Evolutionary conservation across 78 protist genomes (phyloP), one percentile per base, ranked within the genome.

Genomic region (Dictyostelium intermedium): DNA sequence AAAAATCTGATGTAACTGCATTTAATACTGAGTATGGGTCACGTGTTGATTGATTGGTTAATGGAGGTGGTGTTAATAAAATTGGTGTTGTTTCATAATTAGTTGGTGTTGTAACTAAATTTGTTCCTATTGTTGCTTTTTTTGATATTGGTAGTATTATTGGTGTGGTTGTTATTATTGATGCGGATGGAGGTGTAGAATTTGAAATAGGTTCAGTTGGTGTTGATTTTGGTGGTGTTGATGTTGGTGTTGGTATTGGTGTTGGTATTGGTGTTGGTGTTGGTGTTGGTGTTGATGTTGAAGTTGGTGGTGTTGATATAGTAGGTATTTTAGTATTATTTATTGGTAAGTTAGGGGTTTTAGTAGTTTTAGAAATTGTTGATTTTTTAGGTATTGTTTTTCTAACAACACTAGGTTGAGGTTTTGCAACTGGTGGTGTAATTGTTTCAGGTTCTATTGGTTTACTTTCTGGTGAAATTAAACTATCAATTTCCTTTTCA

Each of bases 381-480:
- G 83, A 77, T 77, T 77, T 77, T 37, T 77, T 77, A 14, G 83
- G 83, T 13, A 73, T 73, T 32, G 53, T 34, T 18, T 73, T 73
- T 73, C 20, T 72, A 72, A 10, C 9, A 18, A 14, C 16, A 20
- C 41, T 18, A 8, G 80, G 37, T 25, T 25, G 45, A 10, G 79
- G 79, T 73, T 73, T 73, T 2, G 45, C 3, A 27, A 35, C 34
- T 73, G 41, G 32, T 73, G 80, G 13, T 18, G 43, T 13, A 27
- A 50, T 39, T 72, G 10, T 30, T 41, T 76, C 61, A 5, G 20
- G 5, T 76, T 76, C 11, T 41, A 37, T 30, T n/a, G 2, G 8
- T 9, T 76, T 32, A 18, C 6, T 32, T 73, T 73, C 56, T 39
- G 10, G 23, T 30, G 6, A 18, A 14, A 9, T 25, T 1, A 25